Evolutionary conservation across 768 basidiomycete species (phyloP).

Genomic region (Boletus rubroflammeus): DNA sequence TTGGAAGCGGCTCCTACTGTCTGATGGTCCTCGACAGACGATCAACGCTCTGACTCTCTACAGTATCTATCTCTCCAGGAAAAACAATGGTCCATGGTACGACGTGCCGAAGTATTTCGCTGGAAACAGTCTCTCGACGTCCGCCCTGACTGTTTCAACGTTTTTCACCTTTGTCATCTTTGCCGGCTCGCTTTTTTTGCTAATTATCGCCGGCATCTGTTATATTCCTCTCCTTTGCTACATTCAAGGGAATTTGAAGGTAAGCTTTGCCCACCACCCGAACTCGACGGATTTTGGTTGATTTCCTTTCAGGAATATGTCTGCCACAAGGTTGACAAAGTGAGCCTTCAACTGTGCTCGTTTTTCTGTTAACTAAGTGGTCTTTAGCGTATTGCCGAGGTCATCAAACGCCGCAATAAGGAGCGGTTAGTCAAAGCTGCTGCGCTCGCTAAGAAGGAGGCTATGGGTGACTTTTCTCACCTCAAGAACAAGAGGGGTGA

Average conservation of each 20-base stretch:
- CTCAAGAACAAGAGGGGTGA: slow-evolving; percentile 93
- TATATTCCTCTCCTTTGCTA: slow-evolving; percentile 95
- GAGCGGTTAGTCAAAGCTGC: slow-evolving; percentile 80
- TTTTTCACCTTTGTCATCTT: slow-evolving; percentile 90
- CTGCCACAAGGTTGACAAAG: slow-evolving; percentile 99
- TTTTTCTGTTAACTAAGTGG: slow-evolving; percentile 11
- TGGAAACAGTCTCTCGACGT: slow-evolving; percentile 71
- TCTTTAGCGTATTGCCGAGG: slow-evolving; percentile 79
- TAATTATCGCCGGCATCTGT: slow-evolving; percentile 79
- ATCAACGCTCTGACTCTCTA: slow-evolving; percentile 98
- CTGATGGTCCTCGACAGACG: slow-evolving; percentile 94
- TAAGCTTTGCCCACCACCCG: slow-evolving; percentile 23
- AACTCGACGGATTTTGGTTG: neutral
- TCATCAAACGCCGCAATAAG: slow-evolving; percentile 89
- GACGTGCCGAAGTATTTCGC: slow-evolving; percentile 76
- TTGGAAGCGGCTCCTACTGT: slow-evolving; percentile 85
- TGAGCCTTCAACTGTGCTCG: slow-evolving; percentile 29
- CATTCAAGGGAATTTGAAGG: slow-evolving; percentile 97
- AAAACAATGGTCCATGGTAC: slow-evolving; percentile 53
- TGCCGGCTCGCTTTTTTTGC: slow-evolving; percentile 72
- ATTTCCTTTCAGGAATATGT: slow-evolving; percentile 73
- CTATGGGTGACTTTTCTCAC: slow-evolving; percentile 85
- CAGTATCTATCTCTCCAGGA: slow-evolving; percentile 72
- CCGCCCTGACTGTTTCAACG: slow-evolving; percentile 82
- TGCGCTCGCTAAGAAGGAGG: slow-evolving; percentile 85